Conservation (phyloP, 768 basidiomycete genomes). For the Russula brevipes region DNA sequence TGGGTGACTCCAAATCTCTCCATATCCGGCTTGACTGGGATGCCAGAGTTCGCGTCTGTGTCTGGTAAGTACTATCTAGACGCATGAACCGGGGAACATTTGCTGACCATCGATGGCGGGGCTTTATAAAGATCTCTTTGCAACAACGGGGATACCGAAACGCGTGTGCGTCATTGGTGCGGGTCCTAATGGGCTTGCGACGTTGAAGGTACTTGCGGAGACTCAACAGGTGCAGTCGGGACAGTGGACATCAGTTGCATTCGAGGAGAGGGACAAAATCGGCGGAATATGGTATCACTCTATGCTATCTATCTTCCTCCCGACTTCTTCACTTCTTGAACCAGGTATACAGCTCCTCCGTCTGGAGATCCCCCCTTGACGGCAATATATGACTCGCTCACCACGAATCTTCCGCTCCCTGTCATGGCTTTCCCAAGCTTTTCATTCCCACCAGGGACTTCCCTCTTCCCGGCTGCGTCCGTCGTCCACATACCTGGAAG, state of each 20-base stretch:
- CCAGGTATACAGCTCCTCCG: constrained; percentile 52
- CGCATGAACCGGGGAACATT: background rate
- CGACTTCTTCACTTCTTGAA: background rate
- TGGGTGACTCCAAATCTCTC: too few relatives aligned
- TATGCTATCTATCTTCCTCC: background rate
- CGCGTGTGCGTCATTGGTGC: constrained; percentile 69
- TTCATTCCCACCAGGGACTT: constrained; percentile 65
- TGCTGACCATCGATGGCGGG: background rate
- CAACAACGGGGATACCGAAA: constrained; percentile 23
- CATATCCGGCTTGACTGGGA: background rate
- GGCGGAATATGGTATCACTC: constrained; percentile 69
- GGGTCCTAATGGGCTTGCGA: constrained; percentile 69
- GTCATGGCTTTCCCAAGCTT: constrained; percentile 64
- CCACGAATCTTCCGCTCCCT: constrained; percentile 78
- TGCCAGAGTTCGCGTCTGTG: background rate
- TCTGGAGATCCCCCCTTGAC: constrained; percentile 52
- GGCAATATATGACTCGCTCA: constrained; percentile 72
- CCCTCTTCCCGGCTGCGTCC: constrained; percentile 59
- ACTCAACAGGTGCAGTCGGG: constrained; percentile 51
- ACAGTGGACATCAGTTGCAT: constrained; percentile 56
- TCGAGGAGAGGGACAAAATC: constrained; percentile 58
- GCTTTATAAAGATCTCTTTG: background rate
- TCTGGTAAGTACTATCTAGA: background rate
- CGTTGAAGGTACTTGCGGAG: constrained; percentile 60
- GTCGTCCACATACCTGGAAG: constrained; percentile 65